Base-by-base conservation (phyloP, 2,329 filamentous ascomycete species). In the Chaetomiaceae sp. region DNA sequence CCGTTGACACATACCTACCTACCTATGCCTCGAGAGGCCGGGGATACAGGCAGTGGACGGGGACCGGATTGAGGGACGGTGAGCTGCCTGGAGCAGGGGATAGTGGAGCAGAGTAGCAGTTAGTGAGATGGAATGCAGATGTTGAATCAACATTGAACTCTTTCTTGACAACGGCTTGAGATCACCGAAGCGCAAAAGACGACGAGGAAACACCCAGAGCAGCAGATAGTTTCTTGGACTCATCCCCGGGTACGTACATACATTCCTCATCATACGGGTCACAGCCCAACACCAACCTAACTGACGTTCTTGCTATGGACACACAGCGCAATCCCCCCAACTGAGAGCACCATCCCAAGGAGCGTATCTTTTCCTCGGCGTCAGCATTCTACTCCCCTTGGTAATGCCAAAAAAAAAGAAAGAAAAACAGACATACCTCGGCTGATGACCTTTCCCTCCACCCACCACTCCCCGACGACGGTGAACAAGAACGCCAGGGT, bases 401-500 rank as follows among this genome's bases (percentile, higher is more conserved):
- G 31, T 8, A 48, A 19, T 8, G 19, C 30, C 23, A 44, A 20
- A 14, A 23, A 8, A 35, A 30, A 12, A 31, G 6, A 35, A 17
- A 7, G 6, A 3, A 16, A n/a, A 34, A n/a, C 6, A 8, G 19
- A 70, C 78, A 63, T 72, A 90, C 88, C 82, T 74, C 82, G 79
- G 59, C 84, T 87, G 55, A 97, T 95, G 2, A 91, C 86, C 67
- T 96, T 97, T 54, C 83, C 83, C 62, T 96, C 92, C 1, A 92
- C 89, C 75, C 86, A 95, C 90, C 91, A 97, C 61, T 97, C 92
- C 1, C 91, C 92, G 12, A 96, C 64, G 2, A 96, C 91, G 0
- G 92, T 97, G 64, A 96, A 97, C n/a, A 97, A 70, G 61, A 97
- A 97, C 0, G 92, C 92, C 63, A 95, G 72, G 0, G 90, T 95